Conservation (phyloP, 1,139 yeast genomes). For the Blastobotrys indianensis region DNA sequence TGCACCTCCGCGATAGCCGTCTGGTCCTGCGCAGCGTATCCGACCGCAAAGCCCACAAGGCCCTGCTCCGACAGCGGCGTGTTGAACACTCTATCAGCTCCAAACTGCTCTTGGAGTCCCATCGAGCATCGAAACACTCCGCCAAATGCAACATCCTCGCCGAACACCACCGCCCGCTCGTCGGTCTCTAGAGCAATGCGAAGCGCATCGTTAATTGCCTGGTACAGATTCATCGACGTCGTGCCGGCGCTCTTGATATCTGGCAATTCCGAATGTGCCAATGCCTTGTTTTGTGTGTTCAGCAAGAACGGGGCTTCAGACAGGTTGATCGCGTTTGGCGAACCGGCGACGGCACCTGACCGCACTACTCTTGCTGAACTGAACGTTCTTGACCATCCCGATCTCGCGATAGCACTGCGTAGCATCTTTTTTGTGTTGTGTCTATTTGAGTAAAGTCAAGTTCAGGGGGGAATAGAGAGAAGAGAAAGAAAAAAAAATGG, state of each 20-base stretch:
- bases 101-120: slow-evolving; percentile 35
- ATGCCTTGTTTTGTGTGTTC: slow-evolving; percentile 20
- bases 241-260: slow-evolving; percentile 17
- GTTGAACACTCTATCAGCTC: slow-evolving; percentile 34
- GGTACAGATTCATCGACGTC: slow-evolving; percentile 31
- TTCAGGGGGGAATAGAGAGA: no score
- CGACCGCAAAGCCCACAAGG: slow-evolving; percentile 34
- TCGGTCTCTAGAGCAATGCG: slow-evolving; percentile 34
- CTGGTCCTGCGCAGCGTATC: slow-evolving; percentile 34
- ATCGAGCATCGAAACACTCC: slow-evolving; percentile 38
- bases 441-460: no score
- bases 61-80: slow-evolving; percentile 37
- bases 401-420: no score
- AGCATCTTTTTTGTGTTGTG: no score
- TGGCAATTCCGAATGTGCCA: slow-evolving; percentile 20
- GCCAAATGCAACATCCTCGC: slow-evolving; percentile 37
- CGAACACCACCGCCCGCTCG: slow-evolving; percentile 32
- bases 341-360: background rate
- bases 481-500: no score
- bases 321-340: slow-evolving; percentile 21
- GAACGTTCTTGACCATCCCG: background rate
- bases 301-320: slow-evolving; percentile 28
- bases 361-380: background rate
- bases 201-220: slow-evolving; percentile 33
- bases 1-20: slow-evolving; percentile 38